A percentile compares a stretch with the other conserved stretches of the same genome.
These are phyloP conservation scores for Calonectria henricotiae DNA, from an alignment of 2,329 filamentous ascomycete species.

Conservation along the genomic window DNA sequence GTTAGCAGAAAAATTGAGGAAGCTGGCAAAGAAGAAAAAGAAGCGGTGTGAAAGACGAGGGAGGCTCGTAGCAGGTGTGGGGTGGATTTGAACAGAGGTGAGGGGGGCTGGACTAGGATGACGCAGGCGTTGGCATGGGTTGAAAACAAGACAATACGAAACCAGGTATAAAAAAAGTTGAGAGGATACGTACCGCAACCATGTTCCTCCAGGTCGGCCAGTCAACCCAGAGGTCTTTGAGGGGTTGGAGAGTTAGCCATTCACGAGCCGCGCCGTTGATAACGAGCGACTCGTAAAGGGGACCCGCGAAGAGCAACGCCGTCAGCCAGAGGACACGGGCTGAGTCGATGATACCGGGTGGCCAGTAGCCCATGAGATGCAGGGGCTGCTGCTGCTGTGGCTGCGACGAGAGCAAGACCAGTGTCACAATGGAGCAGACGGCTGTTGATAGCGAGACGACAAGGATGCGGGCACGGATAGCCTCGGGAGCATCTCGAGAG, in stretches of 20 bases:
- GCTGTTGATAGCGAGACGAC: slow-evolving; percentile 85
- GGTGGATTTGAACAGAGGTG: slow-evolving; percentile 32
- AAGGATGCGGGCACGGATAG: slow-evolving; percentile 89
- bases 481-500: slow-evolving; percentile 89
- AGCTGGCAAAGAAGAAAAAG: slow-evolving; percentile 26
- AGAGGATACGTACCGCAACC: slow-evolving; percentile 77
- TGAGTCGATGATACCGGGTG: slow-evolving; percentile 77
- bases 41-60: slow-evolving; percentile 46
- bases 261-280: slow-evolving; percentile 80
- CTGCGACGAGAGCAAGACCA: slow-evolving; percentile 73
- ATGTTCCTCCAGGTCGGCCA: slow-evolving; percentile 92
- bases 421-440: slow-evolving; percentile 77
- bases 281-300: slow-evolving; percentile 85
- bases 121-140: slow-evolving; percentile 39
- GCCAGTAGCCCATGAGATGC: slow-evolving; percentile 86
- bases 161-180: not conserved
- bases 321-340: slow-evolving; percentile 79
- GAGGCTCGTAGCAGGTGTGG: slow-evolving; percentile 38
- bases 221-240: slow-evolving; percentile 76
- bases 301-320: slow-evolving; percentile 84
- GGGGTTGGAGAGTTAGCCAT: slow-evolving; percentile 72
- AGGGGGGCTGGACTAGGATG: slow-evolving; percentile 40
- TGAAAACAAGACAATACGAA: slow-evolving; percentile 24
- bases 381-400: slow-evolving; percentile 67
- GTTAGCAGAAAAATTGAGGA: slow-evolving; percentile 22